These are phyloP conservation scores for Arachis hypogaea DNA, from an alignment of 306 rosid species.

Conservation along the genomic window DNA sequence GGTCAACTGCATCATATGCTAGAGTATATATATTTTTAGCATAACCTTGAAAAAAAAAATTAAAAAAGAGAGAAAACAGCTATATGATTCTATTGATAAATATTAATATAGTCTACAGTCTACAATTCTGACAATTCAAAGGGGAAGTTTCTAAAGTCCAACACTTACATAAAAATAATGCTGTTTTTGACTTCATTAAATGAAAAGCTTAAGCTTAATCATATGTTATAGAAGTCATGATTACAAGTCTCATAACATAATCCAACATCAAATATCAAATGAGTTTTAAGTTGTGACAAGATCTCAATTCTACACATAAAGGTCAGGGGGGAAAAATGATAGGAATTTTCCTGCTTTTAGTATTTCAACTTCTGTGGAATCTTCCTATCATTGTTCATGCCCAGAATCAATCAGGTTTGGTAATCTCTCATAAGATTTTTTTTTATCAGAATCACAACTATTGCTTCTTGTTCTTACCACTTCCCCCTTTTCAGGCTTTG, in stretches of 20 bases:
- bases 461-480: background rate
- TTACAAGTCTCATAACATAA: slow-evolving; percentile 11
- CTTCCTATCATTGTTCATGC: slow-evolving; percentile 36
- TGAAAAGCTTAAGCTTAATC: background rate
- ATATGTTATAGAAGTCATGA: slow-evolving; percentile 1
- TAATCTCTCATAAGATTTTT: background rate
- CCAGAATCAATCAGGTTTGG: slow-evolving; percentile 42
- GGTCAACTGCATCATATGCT: background rate
- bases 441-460: slow-evolving; percentile 7
- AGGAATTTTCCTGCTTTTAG: slow-evolving; percentile 4
- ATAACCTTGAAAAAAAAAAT: background rate
- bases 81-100: background rate
- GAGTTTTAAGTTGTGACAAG: slow-evolving; percentile 7
- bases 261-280: background rate
- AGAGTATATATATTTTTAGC: background rate
- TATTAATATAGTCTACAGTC: background rate
- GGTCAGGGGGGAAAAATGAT: slow-evolving; percentile 24
- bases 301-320: background rate
- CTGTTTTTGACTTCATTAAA: slow-evolving; percentile 26
- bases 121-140: slow-evolving; percentile 11
- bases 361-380: slow-evolving; percentile 29
- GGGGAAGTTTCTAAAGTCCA: slow-evolving; percentile 31
- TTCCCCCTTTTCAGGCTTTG: slow-evolving; percentile 38
- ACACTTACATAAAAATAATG: background rate
- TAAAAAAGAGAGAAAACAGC: background rate